Base-by-base conservation (phyloP, 2,329 filamentous ascomycete species). In the Fusarium humuli region DNA sequence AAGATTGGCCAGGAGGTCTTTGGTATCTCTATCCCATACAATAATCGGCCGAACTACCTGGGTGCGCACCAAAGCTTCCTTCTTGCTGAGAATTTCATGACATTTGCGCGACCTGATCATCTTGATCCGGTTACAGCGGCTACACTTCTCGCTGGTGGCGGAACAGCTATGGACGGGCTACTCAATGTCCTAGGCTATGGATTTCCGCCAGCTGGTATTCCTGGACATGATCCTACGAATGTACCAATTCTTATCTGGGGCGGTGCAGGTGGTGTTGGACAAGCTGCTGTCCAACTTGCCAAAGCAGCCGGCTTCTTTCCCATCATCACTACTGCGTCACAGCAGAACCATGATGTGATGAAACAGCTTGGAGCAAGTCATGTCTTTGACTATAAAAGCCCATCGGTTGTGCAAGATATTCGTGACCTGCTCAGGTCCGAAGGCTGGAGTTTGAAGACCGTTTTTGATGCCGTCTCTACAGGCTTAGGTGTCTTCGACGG, bases 41-140 rank as follows among this genome's bases (percentile, higher is more conserved):
- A 69, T 3, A 56, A 23, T 0, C 66, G 68, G 1, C 68, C 67
- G 0, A 42, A 59, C 6, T 23, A 69, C 2, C 45, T 70, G 4
- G 69, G 69, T 1, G 63, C 69, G 0, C 69, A 72, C n/a, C 69
- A 72, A 6, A 58, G 53, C 2, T 57, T 47, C 14, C 54, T 72
- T 1, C n/a, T 72, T 2, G 66, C 69, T 22, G 22, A 22, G 22
- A 22, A 22, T 22, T 22, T 66, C 1, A 60, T 60, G 54, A 20
- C 61, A 6, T 65, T 60, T 12, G 13, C 25, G 7, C 20, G 62
- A 2, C 61, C 61, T 6, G 12, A 7, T 3, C 47, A 65, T 23
- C 61, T 65, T 7, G 45, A 59, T 9, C 60, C 61, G 1, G 10
- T 59, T 6, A 65, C 53, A 4, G 61, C 61, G 3, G 54, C 44